Evolutionary conservation across 352 stramenopile species (phyloP), one percentile per base, ranked within the genome.

Genomic region (Aphanomyces stellatus): DNA sequence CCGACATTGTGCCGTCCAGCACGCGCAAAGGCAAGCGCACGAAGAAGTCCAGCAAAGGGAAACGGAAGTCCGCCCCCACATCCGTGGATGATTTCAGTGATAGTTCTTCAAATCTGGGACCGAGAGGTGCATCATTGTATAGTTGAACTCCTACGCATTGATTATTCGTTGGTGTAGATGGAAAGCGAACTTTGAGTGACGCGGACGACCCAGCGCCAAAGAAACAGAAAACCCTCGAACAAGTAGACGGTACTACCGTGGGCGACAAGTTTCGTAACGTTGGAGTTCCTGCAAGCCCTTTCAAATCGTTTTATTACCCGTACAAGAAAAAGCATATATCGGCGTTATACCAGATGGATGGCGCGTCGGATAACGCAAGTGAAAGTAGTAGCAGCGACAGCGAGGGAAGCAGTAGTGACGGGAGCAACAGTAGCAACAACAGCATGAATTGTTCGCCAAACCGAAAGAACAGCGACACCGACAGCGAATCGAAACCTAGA

Each of bases 1-100:
- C 83, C 42, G 79, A 82, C 7, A 77, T 93, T 33, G 72, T 90
- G 15, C 78, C 81, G 28, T 89, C 85, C 0, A 81, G 81, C 31
- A 31, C 41, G 27, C 43, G 59, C 10, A 57, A 55, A 28, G 25
- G 46, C 8, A 66, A 57, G 22, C 30, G 22, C 15, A 10, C 53
- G 19, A 65, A 15, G 42, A 65, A 65, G 40, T 25, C 59, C 30
- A n/a, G 17, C n/a, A 13, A 24, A 37, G 10, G 49, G 25, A 57
- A 57, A n/a, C 25, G 24, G 13, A 28, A 22, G 30, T 22, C 49
- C 7, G 49, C 49, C 25, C 22, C 11, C 25, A 13, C 2, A 30
- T 22, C 49, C 4, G 25, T 30, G 17, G 24, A 53, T 19, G 25
- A 28, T 19, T 53, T 19, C 11, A 53, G 46, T 46, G 37, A 46